Base-by-base conservation (phyloP, 352 stramenopile genomes). In the Peronospora destructor region DNA sequence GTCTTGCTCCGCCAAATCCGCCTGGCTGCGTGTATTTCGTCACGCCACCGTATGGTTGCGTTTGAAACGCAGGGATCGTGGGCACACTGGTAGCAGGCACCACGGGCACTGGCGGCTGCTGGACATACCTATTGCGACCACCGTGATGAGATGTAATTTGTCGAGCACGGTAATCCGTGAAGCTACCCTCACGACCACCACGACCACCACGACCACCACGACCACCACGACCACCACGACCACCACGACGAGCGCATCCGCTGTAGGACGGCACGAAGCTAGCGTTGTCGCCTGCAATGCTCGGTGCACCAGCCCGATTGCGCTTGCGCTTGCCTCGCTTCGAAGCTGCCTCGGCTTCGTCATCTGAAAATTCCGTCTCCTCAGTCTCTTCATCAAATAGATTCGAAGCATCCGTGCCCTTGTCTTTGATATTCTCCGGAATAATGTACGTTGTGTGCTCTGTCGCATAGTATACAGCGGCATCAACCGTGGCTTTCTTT, bases 371-470 rank as follows among this genome's bases (percentile, higher is more conserved):
- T 8, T 84, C 64, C 0, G 59, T 46, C 29, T 94, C 80, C 25
- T 91, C 80, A 2, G 66, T 70, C 41, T 94, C 83, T 74, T 94
- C 83, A 26, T 94, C 83, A 49, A 84, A 94, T 48, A 91, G 64
- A 45, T 94, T 91, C 37, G 83, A 94, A 8, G 83, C 83, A 45
- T 94, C 83, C 10, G 83, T 86, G 21, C 83, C 83, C 44, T 91
- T 94, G 57, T 86, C 71, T 47, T 78, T 78, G 42, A 91, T 85
- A 1, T 76, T 61, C 33, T 87, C 78, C 0, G 80, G 76, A 19
- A 83, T 56, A 48, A 94, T 83, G 56, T 90, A 91, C 36, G 74
- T 89, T 38, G 76, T 81, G 63, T 91, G 76, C 32, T 94, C 68
- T 0, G 80, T 91, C 9, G 76, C 76, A 47, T 71, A 89, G 56